A percentile compares a stretch with the other conserved stretches of the same genome.
Conservation (phyloP, 495 filamentous ascomycete species). For the Platismatia glauca region DNA sequence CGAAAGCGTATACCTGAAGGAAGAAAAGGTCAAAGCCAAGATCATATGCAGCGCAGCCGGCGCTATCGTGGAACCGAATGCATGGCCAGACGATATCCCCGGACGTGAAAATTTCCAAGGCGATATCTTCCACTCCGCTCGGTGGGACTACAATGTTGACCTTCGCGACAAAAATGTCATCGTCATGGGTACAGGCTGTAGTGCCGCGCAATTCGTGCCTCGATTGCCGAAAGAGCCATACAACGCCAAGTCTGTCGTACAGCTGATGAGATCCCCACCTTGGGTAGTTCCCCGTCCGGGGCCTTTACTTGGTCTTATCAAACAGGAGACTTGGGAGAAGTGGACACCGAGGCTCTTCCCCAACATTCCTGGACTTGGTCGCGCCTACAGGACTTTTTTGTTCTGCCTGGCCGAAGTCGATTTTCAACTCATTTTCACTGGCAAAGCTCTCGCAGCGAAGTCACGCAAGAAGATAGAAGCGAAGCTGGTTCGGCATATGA, state of each 20-base stretch:
- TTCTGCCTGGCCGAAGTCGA: constrained; percentile 34
- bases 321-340: constrained; percentile 34
- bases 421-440: constrained; percentile 31
- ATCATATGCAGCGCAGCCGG: constrained; percentile 51
- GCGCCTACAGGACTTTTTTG: constrained; percentile 27
- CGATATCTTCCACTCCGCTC: constrained; percentile 47
- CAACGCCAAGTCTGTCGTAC: constrained; percentile 49
- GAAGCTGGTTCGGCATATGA: constrained; percentile 39
- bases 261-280: constrained; percentile 54
- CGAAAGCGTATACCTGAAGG: constrained; percentile 33
- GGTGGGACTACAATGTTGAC: constrained; percentile 43
- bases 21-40: constrained; percentile 44
- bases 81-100: constrained; percentile 41
- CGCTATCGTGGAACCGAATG: constrained; percentile 43
- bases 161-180: constrained; percentile 46
- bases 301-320: constrained; percentile 26
- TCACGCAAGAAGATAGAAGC: constrained; percentile 33
- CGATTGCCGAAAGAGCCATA: constrained; percentile 31
- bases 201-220: constrained; percentile 40
- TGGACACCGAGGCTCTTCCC: constrained; percentile 34
- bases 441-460: constrained; percentile 21
- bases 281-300: constrained; percentile 43
- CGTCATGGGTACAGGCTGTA: constrained; percentile 56
- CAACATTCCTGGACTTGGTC: constrained; percentile 38
- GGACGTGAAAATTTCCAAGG: constrained; percentile 49